Evolutionary conservation across 306 rosid species (phyloP).

Genomic region (Acacia acuminata): DNA sequence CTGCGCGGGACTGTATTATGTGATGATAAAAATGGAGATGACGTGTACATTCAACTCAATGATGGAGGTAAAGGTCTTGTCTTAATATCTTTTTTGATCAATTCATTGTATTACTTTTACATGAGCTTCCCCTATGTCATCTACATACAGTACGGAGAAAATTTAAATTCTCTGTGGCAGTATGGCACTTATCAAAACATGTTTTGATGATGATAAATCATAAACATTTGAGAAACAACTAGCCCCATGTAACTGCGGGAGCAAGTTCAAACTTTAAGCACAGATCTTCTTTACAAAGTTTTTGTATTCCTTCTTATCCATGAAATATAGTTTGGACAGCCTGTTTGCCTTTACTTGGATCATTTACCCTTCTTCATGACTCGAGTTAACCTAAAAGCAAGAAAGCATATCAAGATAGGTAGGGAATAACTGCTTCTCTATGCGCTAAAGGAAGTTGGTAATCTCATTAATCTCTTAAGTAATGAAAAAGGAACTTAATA

Average conservation of each 20-base stretch:
- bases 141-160: background rate
- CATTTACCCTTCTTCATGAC: slow-evolving; percentile 42
- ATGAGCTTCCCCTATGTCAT: slow-evolving; percentile 7
- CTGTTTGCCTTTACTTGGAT: slow-evolving; percentile 71
- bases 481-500: background rate
- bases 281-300: slow-evolving; percentile 80
- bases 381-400: slow-evolving; percentile 56
- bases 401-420: background rate
- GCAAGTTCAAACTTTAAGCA: slow-evolving; percentile 40
- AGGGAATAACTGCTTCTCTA: background rate
- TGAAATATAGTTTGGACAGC: slow-evolving; percentile 63
- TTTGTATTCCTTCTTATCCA: slow-evolving; percentile 79
- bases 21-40: slow-evolving; percentile 63
- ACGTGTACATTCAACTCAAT: slow-evolving; percentile 52
- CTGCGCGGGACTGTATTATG: slow-evolving; percentile 72
- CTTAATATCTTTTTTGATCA: slow-evolving; percentile 28
- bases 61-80: slow-evolving; percentile 63
- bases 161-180: background rate
- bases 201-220: slow-evolving; percentile 34
- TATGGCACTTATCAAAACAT: slow-evolving; percentile 33
- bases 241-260: slow-evolving; percentile 30
- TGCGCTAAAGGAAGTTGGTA: background rate
- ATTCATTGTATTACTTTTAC: background rate
- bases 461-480: background rate
- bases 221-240: slow-evolving; percentile 30